Evolutionary conservation across 1,284 basidiomycete genomes (phyloP).

Genomic region (Vanrija humicola): DNA sequence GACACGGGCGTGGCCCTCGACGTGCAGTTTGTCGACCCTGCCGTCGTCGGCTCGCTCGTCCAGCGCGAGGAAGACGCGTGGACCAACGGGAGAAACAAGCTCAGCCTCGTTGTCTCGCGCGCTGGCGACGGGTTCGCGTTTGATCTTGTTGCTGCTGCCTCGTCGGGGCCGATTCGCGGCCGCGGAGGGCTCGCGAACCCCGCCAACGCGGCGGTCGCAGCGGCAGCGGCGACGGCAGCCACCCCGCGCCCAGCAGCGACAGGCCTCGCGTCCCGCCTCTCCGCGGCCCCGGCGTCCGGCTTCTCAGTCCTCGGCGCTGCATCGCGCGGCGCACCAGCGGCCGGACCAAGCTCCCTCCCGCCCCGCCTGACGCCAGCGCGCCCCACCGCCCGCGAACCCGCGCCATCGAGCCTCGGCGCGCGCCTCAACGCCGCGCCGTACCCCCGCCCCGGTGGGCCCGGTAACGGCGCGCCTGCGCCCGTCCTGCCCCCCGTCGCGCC

Average conservation of each 20-base stretch:
- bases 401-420: too few species aligned
- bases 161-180: not conserved
- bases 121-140: conserved; percentile 4
- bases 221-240: not conserved
- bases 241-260: too few species aligned
- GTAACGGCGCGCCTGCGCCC: not conserved
- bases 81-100: conserved; percentile 38
- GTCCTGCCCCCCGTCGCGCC: not conserved
- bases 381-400: too few species aligned
- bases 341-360: too few species aligned
- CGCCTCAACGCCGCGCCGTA: not conserved
- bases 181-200: not conserved
- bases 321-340: too few species aligned
- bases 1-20: conserved; percentile 32
- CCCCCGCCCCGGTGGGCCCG: not conserved
- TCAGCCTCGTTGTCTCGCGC: conserved; percentile 25
- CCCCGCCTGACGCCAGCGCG: too few species aligned
- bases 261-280: too few species aligned
- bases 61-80: conserved; percentile 44
- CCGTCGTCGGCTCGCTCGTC: conserved; percentile 28
- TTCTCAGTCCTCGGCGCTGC: too few species aligned
- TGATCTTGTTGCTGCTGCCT: not conserved
- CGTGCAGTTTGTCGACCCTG: conserved; percentile 42
- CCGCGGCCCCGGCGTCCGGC: too few species aligned
- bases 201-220: not conserved